phyloP scores from a whole-genome alignment of 306 rosid genomes.

The Citrullus colocynthis region DNA sequence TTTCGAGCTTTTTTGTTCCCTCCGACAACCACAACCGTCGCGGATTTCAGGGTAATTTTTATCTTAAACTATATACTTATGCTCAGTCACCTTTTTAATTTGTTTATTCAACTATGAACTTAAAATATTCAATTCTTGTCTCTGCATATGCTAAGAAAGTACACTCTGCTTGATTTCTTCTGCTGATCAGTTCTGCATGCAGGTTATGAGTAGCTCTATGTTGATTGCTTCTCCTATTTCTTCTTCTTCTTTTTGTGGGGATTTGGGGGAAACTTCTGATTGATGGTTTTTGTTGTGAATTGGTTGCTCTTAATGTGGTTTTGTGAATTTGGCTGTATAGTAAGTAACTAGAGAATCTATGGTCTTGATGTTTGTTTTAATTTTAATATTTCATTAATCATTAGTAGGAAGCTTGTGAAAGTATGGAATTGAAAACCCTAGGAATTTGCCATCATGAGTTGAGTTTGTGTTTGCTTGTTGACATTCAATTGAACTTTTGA shows the following conservation, averaged over 20 bases:
- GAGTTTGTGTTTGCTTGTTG: neutral
- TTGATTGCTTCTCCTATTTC: neutral
- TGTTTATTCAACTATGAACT: neutral
- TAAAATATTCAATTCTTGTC: neutral
- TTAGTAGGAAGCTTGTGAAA: neutral
- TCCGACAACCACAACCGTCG: constrained; percentile 26
- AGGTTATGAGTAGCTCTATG: constrained; percentile 1
- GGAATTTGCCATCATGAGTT: neutral
- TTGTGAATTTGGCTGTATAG: neutral
- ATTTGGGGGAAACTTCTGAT: neutral
- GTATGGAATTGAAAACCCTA: neutral
- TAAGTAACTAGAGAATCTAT: neutral
- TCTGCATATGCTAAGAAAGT: neutral
- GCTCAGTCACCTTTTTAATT: neutral
- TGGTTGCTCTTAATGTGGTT: neutral
- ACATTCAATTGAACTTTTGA: neutral
- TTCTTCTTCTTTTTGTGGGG: neutral
- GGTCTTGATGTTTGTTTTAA: neutral
- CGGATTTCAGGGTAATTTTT: constrained; percentile 28
- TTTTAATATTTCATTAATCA: neutral
- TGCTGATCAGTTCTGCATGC: constrained; percentile 1
- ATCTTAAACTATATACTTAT: neutral
- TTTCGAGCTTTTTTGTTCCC: constrained; percentile 35
- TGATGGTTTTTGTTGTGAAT: neutral
- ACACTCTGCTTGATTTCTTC: neutral